phyloP scores from a whole-genome alignment of 495 filamentous ascomycete genomes.

The Hyaloscypha hepaticicola region DNA sequence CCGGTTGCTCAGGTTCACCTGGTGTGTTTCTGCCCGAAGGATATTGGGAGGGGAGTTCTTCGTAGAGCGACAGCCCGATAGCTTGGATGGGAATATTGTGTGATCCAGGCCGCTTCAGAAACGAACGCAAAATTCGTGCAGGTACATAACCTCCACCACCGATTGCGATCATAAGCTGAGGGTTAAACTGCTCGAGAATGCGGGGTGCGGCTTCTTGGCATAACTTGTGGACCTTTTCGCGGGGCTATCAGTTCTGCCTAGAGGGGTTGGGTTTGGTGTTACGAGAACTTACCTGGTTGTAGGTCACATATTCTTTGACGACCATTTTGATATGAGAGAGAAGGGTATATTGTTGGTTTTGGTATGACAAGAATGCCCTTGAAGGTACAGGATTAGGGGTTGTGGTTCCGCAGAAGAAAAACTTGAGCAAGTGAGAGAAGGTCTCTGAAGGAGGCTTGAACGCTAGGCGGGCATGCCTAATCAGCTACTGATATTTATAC shows the following conservation, averaged over 20 bases:
- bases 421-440: not conserved
- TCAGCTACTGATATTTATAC: not conserved
- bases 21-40: constrained; percentile 23
- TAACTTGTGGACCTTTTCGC: constrained; percentile 84
- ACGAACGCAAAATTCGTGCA: constrained; percentile 94
- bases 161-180: constrained; percentile 98
- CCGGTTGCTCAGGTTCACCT: constrained; percentile 64
- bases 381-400: constrained; percentile 7
- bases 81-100: constrained; percentile 99
- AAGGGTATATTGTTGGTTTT: not conserved
- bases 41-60: constrained; percentile 61
- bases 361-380: constrained; percentile 3
- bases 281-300: constrained; percentile 74
- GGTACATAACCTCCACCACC: constrained; percentile 97
- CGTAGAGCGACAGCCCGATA: constrained; percentile 96
- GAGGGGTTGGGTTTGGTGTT: constrained; percentile 10
- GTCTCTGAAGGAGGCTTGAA: not conserved
- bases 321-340: constrained; percentile 57
- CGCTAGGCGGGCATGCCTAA: constrained; percentile 20
- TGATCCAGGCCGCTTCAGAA: constrained; percentile 84
- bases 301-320: constrained; percentile 90
- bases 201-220: constrained; percentile 78
- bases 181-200: constrained; percentile 81
- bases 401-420: constrained; percentile 13
- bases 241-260: constrained; percentile 33